Base-by-base conservation (phyloP, 2,329 filamentous ascomycete genomes). In the Cladosporium sp. region DNA sequence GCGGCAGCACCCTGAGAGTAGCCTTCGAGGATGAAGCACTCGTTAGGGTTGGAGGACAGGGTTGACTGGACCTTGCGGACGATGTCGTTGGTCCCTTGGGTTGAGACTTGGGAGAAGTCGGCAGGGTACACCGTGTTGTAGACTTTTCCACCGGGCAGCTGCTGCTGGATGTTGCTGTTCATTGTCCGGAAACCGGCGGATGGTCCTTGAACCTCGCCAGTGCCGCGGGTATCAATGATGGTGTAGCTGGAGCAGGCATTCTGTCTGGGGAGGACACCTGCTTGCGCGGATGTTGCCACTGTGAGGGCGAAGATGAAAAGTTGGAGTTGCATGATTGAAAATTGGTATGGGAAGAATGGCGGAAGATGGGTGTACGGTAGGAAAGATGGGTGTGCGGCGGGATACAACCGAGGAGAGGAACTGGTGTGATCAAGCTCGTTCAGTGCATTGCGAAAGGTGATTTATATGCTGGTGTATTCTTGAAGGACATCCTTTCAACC, bases 1-100 rank as follows among this genome's bases (percentile, higher is more conserved):
- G 66, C 68, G 7, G 64, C 60, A 2, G 68, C 68, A 17, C 65
- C 68, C 51, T 70, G 68, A 3, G 62, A 66, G 56, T 70, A 69
- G 15, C 68, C 68, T 45, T 70, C 61, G 1, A 70, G 60, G 43
- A 69, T 63, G 52, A 69, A 68, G 54, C 67, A 70, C 42, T 62
- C 59, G 29, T 60, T 56, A 1, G 67, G 61, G 34, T 55, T 58
- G 0, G 56, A 42, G 0, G 27, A n/a, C 1, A 69, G 58, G 5
- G 56, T 62, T 9, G 50, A 52, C 3, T 52, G 53, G 51, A 70
- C 59, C n/a, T 66, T 56, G 54, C 64, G 61, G 56, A 70, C 48
- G 43, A 70, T 70, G 42, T 67, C 65, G 9, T 24, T 18, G 3
- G 67, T 68, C 2, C 62, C 67, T 1, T 50, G 47, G 2, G 54